Evolutionary conservation across 768 basidiomycete genomes (phyloP), one percentile per base, ranked within the genome.

Genomic region (Lepiota subincarnata): DNA sequence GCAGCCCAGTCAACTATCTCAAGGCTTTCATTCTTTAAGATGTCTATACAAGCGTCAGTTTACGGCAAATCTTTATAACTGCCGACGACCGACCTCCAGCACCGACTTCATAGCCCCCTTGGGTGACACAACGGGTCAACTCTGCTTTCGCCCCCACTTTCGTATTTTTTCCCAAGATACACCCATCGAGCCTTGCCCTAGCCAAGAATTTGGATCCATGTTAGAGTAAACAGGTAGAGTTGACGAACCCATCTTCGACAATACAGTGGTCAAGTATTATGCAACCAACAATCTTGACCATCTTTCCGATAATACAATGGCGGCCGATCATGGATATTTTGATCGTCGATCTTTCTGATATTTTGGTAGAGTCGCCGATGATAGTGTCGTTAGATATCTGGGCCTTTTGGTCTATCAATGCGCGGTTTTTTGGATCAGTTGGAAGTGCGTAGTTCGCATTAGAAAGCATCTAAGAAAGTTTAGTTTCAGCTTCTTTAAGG

Each of bases 241-340:
- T 18, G 5, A 64, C 82, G 63, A 57, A 92, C 94, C 92, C 92
- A 54, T 96, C 92, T 39, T 81, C 88, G 11, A 98, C 72, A 3
- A 89, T 79, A 60, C 93, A 95, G 62, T 96, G 93, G 63, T 97
- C 95, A 58, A 94, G 76, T 19, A 98, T 66, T 6, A 96, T 80
- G 59, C 89, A 94, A 10, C 89, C 88, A 2, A 75, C 76, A 43
- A 98, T 83, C 67, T 84, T 90, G n/a, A 80, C 87, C 76, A 86
- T 86, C 66, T 82, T 87, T 2, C 92, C 92, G 49, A 95, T 87
- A 13, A 84, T 71, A 59, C 92, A 94, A 64, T 95, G 92, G 55
- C 85, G 77, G 7, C 91, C 91, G 26, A 93, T 79, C 14, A 90
- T 75, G 1, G 82, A 84, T 61, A 83, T 83, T 65, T 92, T 96